Evolutionary conservation across 371 early-diverging fungal genomes (phyloP).

Genomic region (Mucor sp.): DNA sequence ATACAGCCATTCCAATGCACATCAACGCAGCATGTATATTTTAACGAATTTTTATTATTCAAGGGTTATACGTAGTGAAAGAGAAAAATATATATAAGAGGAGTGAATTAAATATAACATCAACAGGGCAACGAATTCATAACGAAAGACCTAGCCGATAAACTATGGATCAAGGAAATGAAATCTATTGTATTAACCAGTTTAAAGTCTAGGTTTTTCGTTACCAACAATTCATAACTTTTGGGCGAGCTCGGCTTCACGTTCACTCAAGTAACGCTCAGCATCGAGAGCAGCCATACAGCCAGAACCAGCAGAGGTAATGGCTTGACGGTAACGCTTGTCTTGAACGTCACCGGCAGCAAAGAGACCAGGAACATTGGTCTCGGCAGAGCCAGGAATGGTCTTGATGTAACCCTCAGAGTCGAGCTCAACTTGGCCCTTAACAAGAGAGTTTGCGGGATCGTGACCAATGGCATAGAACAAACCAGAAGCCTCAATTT

Average conservation of each 20-base stretch:
- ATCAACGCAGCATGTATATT: not conserved
- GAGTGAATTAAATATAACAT: not conserved
- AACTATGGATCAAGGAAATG: not conserved
- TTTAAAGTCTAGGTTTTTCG: constrained; percentile 17
- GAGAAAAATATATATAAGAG: not conserved
- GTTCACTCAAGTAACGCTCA: constrained; percentile 77
- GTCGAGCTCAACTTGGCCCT: constrained; percentile 77
- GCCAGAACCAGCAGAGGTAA: constrained; percentile 77
- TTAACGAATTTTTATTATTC: not conserved
- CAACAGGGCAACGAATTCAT: not conserved
- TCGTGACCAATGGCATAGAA: constrained; percentile 99
- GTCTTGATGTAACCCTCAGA: constrained; percentile 91
- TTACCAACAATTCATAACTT: constrained; percentile 9
- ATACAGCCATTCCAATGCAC: no score
- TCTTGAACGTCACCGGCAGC: constrained; percentile 99
- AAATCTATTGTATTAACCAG: not conserved
- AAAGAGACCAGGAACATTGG: constrained; percentile 92
- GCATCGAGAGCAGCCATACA: constrained; percentile 97
- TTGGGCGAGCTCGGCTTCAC: constrained; percentile 3
- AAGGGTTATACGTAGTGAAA: not conserved
- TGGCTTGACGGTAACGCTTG: constrained; percentile 87
- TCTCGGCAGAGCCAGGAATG: constrained; percentile 79
- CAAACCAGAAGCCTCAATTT: constrained; percentile 84
- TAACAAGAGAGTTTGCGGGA: constrained; percentile 87
- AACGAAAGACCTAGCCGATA: not conserved